phyloP scores from a whole-genome alignment of 2,329 filamentous ascomycete genomes.

The Exophiala dermatitidis region DNA sequence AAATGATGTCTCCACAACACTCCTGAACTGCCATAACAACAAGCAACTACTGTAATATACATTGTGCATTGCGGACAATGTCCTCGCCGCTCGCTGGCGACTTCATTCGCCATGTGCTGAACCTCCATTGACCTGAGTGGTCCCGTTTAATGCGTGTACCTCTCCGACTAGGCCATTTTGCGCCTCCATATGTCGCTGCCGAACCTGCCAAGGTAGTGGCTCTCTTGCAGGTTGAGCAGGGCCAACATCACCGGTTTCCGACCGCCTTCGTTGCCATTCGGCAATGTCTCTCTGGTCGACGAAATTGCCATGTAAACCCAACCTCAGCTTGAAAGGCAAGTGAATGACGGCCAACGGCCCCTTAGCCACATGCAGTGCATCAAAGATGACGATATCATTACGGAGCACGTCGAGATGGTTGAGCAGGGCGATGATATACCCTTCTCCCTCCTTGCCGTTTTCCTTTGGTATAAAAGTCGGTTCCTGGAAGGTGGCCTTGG shows the following conservation, averaged over 20 bases:
- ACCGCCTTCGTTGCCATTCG: conserved; percentile 15
- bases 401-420: conserved; percentile 36
- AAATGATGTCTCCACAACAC: no score
- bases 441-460: conserved; percentile 30
- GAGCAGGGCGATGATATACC: conserved; percentile 30
- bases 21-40: no score
- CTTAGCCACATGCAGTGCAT: conserved; percentile 29
- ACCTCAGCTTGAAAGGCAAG: conserved; percentile 31
- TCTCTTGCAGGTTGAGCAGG: conserved; percentile 15
- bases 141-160: no score
- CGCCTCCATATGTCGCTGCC: conserved; percentile 1
- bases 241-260: conserved; percentile 13
- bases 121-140: no score
- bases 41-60: no score
- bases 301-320: conserved; percentile 34
- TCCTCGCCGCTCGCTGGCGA: no score
- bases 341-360: conserved; percentile 31
- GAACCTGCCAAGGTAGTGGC: conserved; percentile 19
- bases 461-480: conserved; percentile 30
- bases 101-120: no score
- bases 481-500: conserved; percentile 30
- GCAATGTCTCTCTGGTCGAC: conserved; percentile 19
- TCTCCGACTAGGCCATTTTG: background rate
- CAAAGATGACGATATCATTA: conserved; percentile 34
- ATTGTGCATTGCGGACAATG: no score